phyloP scores from a whole-genome alignment of 441 rosid genomes.

The Pelargonium australe region DNA sequence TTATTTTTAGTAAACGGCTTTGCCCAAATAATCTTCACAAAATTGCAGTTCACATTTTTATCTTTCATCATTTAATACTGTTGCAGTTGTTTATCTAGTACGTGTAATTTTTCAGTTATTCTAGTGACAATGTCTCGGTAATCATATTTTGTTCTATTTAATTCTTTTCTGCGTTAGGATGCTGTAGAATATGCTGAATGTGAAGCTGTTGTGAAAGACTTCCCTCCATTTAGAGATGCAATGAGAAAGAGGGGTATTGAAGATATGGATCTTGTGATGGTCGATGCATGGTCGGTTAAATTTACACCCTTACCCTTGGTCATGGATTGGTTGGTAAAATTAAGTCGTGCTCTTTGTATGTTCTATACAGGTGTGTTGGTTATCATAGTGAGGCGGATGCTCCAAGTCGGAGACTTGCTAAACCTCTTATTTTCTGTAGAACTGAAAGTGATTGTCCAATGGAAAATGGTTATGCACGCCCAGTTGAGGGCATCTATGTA shows the following conservation, averaged over 20 bases:
- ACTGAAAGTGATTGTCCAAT: constrained; percentile 84
- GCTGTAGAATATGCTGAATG: constrained; percentile 84
- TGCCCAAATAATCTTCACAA: not conserved
- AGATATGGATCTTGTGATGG: constrained; percentile 88
- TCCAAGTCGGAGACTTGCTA: constrained; percentile 76
- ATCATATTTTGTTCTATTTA: not conserved
- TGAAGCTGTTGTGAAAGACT: constrained; percentile 76
- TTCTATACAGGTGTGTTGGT: constrained; percentile 61
- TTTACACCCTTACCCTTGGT: not conserved
- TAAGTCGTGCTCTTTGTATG: constrained; percentile 17
- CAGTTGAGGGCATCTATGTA: constrained; percentile 74
- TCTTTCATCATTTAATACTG: not conserved
- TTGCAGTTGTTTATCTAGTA: not conserved
- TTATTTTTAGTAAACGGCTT: not conserved
- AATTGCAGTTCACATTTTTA: not conserved
- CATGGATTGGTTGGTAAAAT: not conserved
- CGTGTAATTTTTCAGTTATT: constrained; percentile 2
- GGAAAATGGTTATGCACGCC: constrained; percentile 95
- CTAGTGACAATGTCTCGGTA: not conserved
- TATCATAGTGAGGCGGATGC: constrained; percentile 67
- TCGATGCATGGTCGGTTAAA: constrained; percentile 62
- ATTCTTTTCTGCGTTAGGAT: constrained; percentile 40
- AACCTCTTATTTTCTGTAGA: constrained; percentile 79
- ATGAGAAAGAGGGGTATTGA: constrained; percentile 85
- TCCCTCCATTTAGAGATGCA: constrained; percentile 71